phyloP scores from a whole-genome alignment of 192 early-diverging fungal genomes.

The Jimgerdemannia lactiflua region DNA sequence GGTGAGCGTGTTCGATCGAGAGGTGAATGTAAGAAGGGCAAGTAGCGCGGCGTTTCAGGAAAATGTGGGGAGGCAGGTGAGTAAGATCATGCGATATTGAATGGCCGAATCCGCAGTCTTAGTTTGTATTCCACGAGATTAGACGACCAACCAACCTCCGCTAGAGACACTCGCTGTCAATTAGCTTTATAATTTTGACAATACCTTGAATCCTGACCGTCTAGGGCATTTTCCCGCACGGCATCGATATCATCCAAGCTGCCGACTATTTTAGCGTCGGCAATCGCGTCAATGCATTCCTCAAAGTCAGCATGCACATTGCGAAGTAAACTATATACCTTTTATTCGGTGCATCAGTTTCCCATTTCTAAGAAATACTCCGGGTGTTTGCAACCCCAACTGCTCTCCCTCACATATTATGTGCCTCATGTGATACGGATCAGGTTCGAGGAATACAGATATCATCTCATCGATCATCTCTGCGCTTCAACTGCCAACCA shows the following conservation, averaged over 20 bases:
- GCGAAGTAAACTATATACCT: conserved; percentile 52
- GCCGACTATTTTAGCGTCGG: conserved; percentile 95
- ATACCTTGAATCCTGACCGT: conserved; percentile 18
- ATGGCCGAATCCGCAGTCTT: neutral
- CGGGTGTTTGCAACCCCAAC: too few relatives aligned
- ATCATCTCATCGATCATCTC: conserved; percentile 71
- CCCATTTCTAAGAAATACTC: too few relatives aligned
- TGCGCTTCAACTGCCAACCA: conserved; percentile 65
- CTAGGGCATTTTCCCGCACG: conserved; percentile 83
- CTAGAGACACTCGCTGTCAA: neutral
- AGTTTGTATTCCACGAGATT: neutral
- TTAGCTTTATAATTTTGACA: conserved; percentile 3
- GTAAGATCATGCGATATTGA: neutral
- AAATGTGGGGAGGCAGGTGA: conserved; percentile 87
- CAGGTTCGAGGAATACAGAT: conserved; percentile 75
- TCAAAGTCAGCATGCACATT: conserved; percentile 68
- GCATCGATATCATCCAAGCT: conserved; percentile 85
- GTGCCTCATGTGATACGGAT: neutral
- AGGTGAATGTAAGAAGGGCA: conserved; percentile 90
- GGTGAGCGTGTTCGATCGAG: conserved; percentile 87
- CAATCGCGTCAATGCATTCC: conserved; percentile 71
- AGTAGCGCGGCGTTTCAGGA: conserved; percentile 98
- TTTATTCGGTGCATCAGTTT: neutral
- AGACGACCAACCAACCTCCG: too few relatives aligned
- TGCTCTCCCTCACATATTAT: too few relatives aligned